Conservation (phyloP, 2,329 filamentous ascomycete species). For the Xenoacremonium recifei region DNA sequence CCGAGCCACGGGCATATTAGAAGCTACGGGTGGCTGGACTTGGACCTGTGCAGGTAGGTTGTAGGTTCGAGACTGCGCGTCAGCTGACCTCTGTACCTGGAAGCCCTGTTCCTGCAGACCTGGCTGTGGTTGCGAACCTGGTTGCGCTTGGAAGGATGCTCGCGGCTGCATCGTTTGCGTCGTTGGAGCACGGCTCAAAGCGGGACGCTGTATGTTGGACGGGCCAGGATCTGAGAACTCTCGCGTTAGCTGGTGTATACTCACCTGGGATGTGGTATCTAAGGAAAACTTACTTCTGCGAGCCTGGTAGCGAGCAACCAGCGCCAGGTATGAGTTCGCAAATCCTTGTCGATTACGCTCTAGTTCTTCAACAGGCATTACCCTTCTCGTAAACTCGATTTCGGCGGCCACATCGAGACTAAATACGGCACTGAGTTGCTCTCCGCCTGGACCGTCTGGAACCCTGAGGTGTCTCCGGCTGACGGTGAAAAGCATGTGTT, state of each 20-base stretch:
- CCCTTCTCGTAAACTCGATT: constrained; percentile 4
- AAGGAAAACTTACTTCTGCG: too few relatives aligned
- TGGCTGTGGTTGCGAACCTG: too few relatives aligned
- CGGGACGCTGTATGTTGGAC: too few relatives aligned
- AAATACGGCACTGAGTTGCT: constrained; percentile 22
- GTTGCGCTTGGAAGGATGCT: too few relatives aligned
- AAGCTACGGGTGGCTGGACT: too few relatives aligned
- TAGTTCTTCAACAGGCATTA: constrained; percentile 8
- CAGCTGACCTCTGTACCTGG: constrained; percentile 1
- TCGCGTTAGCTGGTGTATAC: too few relatives aligned
- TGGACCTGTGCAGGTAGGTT: constrained; percentile 8
- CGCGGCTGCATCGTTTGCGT: too few relatives aligned
- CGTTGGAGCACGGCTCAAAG: too few relatives aligned
- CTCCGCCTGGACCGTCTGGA: constrained; percentile 13
- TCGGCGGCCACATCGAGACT: constrained; percentile 23
- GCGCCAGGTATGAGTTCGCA: neutral
- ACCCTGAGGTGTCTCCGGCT: constrained; percentile 27
- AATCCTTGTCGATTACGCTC: constrained; percentile 7
- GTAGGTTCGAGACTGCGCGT: constrained; percentile 6
- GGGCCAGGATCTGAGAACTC: constrained; percentile 10
- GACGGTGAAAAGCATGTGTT: constrained; percentile 27
- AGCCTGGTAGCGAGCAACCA: constrained; percentile 7
- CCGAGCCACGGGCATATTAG: too few relatives aligned
- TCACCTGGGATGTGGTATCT: too few relatives aligned
- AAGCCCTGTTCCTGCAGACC: too few relatives aligned